phyloP scores from a whole-genome alignment of 441 rosid species.

The Viola pubescens region DNA sequence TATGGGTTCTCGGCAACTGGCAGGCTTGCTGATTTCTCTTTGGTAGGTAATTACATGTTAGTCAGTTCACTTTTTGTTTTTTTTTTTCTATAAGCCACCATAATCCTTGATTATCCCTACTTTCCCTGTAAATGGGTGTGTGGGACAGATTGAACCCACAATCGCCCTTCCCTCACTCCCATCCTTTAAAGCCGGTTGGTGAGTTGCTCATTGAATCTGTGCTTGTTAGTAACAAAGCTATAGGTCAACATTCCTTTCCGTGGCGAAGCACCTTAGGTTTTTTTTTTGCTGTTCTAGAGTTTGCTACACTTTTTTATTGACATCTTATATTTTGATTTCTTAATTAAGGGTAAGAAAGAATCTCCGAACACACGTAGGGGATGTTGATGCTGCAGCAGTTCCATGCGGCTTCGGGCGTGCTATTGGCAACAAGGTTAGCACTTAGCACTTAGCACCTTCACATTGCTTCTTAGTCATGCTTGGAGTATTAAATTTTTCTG shows the following conservation, averaged over 20 bases:
- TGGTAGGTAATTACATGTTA: slow-evolving; percentile 44
- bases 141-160: too few species aligned
- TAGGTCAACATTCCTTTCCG: slow-evolving; percentile 6
- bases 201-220: not conserved
- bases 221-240: slow-evolving; percentile 3
- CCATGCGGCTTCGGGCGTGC: slow-evolving; percentile 97
- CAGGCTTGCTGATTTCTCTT: slow-evolving; percentile 82
- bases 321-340: slow-evolving; percentile 5
- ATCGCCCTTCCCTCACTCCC: too few species aligned
- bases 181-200: too few species aligned
- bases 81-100: too few species aligned
- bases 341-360: slow-evolving; percentile 78
- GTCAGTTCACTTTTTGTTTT: too few species aligned
- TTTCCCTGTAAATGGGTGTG: too few species aligned
- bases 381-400: slow-evolving; percentile 90
- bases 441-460: not conserved
- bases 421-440: slow-evolving; percentile 79
- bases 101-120: too few species aligned
- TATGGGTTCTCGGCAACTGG: slow-evolving; percentile 93
- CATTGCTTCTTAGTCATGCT: slow-evolving; percentile 2
- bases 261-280: slow-evolving; percentile 7
- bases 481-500: not conserved
- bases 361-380: slow-evolving; percentile 80
- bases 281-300: not conserved
- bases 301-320: not conserved